A percentile compares a stretch with the other conserved stretches of the same genome.
Evolutionary conservation across 805 yeast species (phyloP).

Genomic region (Saturnispora sekii): DNA sequence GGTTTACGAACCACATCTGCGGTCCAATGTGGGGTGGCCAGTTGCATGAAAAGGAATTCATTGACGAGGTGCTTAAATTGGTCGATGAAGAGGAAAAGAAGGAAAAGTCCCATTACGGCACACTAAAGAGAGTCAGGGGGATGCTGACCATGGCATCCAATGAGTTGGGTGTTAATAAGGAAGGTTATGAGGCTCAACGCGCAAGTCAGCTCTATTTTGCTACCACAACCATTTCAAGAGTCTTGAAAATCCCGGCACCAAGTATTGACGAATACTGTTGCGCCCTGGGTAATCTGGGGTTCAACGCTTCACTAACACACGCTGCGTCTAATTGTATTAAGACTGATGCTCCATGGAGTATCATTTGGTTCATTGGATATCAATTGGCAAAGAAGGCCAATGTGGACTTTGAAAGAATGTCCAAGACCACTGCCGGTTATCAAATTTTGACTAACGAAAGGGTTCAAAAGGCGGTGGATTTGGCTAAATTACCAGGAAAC

Average conservation of each 20-base stretch:
- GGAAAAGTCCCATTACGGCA: conserved; percentile 56
- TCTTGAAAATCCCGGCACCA: conserved; percentile 76
- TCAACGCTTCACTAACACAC: conserved; percentile 76
- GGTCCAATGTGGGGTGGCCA: conserved; percentile 97
- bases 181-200: conserved; percentile 9
- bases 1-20: conserved; percentile 59
- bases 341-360: conserved; percentile 82
- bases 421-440: conserved; percentile 47
- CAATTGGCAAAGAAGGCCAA: conserved; percentile 46
- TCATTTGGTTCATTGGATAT: conserved; percentile 62
- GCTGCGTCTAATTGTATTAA: conserved; percentile 79
- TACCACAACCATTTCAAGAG: conserved; percentile 65
- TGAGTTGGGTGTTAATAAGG: conserved; percentile 38
- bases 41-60: conserved; percentile 61
- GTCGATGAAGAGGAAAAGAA: conserved; percentile 22
- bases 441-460: conserved; percentile 39
- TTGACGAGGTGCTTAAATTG: conserved; percentile 51
- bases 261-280: conserved; percentile 61
- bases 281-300: conserved; percentile 80
- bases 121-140: conserved; percentile 78
- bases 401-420: conserved; percentile 32
- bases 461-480: conserved; percentile 29
- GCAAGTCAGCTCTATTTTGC: conserved; percentile 73
- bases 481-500: neutral
- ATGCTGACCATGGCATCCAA: conserved; percentile 78